Evolutionary conservation across 805 yeast species (phyloP).

Genomic region (Metschnikowia drakensbergensis): DNA sequence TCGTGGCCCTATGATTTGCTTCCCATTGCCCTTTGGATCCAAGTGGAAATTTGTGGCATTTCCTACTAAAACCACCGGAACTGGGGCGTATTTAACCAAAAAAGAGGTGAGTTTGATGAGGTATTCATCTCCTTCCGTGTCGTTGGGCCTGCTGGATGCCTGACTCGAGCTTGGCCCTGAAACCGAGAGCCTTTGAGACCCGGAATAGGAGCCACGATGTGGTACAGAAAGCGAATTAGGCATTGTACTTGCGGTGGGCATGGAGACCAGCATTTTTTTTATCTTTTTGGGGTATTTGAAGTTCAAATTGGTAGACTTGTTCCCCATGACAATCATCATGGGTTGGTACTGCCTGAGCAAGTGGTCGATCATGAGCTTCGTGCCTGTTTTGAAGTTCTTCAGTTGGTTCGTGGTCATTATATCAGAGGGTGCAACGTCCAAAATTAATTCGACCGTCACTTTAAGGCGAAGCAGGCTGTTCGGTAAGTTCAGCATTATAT

Average conservation of each 20-base stretch:
- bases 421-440: slow-evolving; percentile 18
- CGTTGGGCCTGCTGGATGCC: slow-evolving; percentile 2
- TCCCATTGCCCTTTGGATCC: neutral
- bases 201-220: slow-evolving; percentile 4
- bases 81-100: slow-evolving; percentile 35
- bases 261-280: slow-evolving; percentile 11
- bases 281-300: slow-evolving; percentile 39
- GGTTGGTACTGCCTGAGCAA: slow-evolving; percentile 42
- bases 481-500: slow-evolving; percentile 19
- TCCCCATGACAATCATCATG: slow-evolving; percentile 35
- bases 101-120: slow-evolving; percentile 37
- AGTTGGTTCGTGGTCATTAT: slow-evolving; percentile 6
- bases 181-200: slow-evolving; percentile 8
- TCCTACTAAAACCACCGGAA: slow-evolving; percentile 39
- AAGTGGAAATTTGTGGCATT: slow-evolving; percentile 21
- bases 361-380: slow-evolving; percentile 35
- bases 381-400: slow-evolving; percentile 19
- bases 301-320: slow-evolving; percentile 37
- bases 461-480: slow-evolving; percentile 25
- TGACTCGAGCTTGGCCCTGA: neutral
- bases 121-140: slow-evolving; percentile 22
- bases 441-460: slow-evolving; percentile 38
- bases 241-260: neutral
- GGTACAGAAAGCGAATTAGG: neutral
- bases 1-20: neutral